A percentile compares a stretch with the other conserved stretches of the same genome.
phyloP scores from a whole-genome alignment of 2,329 filamentous ascomycete species.

The Huntiella savannae region DNA sequence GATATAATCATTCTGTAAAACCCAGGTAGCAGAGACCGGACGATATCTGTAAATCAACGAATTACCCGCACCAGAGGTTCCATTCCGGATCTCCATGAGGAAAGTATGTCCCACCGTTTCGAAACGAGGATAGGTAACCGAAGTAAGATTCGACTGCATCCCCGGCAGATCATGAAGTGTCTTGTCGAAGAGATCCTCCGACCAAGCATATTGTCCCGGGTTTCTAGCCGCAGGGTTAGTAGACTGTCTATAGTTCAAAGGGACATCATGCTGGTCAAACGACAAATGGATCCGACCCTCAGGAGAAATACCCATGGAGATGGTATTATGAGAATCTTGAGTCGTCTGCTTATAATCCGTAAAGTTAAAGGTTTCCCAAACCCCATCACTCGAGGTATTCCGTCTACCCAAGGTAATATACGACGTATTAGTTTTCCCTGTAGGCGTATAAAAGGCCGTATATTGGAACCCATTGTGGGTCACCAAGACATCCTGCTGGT shows the following conservation, averaged over 20 bases:
- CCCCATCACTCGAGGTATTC: constrained; percentile 6
- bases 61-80: constrained; percentile 12
- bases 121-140: constrained; percentile 14
- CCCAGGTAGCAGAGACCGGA: constrained; percentile 9
- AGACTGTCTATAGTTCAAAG: constrained; percentile 13
- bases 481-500: constrained; percentile 13
- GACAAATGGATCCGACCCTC: constrained; percentile 13
- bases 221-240: constrained; percentile 9
- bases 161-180: constrained; percentile 12
- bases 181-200: constrained; percentile 9
- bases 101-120: constrained; percentile 12
- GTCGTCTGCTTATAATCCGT: constrained; percentile 14
- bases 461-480: constrained; percentile 13
- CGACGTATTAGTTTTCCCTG: constrained; percentile 12
- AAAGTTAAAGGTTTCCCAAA: constrained; percentile 13
- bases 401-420: constrained; percentile 13
- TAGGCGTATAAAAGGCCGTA: constrained; percentile 13
- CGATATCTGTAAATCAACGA: constrained; percentile 13
- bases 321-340: constrained; percentile 14
- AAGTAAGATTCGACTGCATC: constrained; percentile 10
- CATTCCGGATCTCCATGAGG: constrained; percentile 13
- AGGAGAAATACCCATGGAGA: constrained; percentile 13
- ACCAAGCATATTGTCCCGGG: constrained; percentile 10
- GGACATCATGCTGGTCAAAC: constrained; percentile 14
- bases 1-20: constrained; percentile 12